Conservation (phyloP, 2,329 filamentous ascomycete genomes). For the Boeremia exigua region DNA sequence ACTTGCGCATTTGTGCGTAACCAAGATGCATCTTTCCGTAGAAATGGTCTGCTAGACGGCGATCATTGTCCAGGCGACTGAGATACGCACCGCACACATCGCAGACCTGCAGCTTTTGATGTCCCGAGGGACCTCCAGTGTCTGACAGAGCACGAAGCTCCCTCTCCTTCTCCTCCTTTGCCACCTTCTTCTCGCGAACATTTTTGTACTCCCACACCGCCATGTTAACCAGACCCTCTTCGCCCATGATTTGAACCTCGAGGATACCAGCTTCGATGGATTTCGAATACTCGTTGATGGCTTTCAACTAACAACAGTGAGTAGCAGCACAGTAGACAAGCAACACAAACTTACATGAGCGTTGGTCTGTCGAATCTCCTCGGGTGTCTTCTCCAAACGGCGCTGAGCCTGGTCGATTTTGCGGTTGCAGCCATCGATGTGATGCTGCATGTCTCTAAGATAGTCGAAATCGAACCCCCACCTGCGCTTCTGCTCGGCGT, state of each 20-base stretch:
- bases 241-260: constrained; percentile 85
- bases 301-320: constrained; percentile 66
- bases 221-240: constrained; percentile 78
- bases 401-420: constrained; percentile 90
- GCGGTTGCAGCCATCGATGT: constrained; percentile 95
- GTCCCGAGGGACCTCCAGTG: constrained; percentile 88
- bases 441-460: constrained; percentile 92
- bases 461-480: constrained; percentile 97
- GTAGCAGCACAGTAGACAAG: neutral
- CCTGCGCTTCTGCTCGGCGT: constrained; percentile 73
- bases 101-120: constrained; percentile 98
- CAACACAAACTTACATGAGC: constrained; percentile 63
- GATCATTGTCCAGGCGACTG: constrained; percentile 89
- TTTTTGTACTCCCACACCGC: constrained; percentile 90
- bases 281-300: constrained; percentile 79
- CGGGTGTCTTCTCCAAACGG: constrained; percentile 92
- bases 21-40: constrained; percentile 99
- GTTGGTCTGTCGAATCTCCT: constrained; percentile 96
- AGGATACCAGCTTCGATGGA: constrained; percentile 82
- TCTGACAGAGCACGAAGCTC: constrained; percentile 91
- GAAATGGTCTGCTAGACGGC: constrained; percentile 93
- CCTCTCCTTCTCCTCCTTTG: constrained; percentile 82
- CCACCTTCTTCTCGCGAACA: constrained; percentile 77
- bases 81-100: constrained; percentile 98
- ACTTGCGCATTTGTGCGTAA: constrained; percentile 97